phyloP scores from a whole-genome alignment of 2,329 filamentous ascomycete species.

The Colletotrichum sp. region DNA sequence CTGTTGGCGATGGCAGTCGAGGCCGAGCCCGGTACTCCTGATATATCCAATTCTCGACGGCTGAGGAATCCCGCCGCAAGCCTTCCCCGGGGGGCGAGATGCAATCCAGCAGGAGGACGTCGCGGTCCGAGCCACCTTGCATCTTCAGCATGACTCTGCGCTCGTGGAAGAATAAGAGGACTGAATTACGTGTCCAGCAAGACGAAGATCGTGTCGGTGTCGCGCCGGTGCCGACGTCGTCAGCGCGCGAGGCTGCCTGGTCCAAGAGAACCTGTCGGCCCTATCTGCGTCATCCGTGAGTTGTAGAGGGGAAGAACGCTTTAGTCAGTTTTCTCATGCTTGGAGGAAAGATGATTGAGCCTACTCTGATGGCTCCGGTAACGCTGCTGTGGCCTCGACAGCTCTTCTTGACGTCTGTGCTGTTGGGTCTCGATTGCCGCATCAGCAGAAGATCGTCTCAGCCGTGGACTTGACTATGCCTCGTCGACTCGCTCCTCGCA shows the following conservation, averaged over 20 bases:
- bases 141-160: neutral
- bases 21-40: neutral
- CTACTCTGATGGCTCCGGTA: neutral
- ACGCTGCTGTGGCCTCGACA: neutral
- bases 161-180: neutral
- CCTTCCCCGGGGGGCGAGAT: neutral
- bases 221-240: neutral
- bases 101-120: neutral
- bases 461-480: neutral
- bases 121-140: neutral
- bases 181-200: neutral
- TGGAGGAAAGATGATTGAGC: neutral
- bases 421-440: neutral
- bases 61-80: neutral
- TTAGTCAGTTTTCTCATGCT: neutral
- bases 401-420: neutral
- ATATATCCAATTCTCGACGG: neutral
- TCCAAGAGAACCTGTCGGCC: neutral
- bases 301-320: neutral
- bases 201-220: neutral
- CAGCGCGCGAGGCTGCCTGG: neutral
- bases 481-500: neutral
- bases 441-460: neutral
- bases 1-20: neutral
- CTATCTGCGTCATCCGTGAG: neutral